Evolutionary conservation across 2,329 filamentous ascomycete species (phyloP).

Genomic region (Clonostachys sp.): DNA sequence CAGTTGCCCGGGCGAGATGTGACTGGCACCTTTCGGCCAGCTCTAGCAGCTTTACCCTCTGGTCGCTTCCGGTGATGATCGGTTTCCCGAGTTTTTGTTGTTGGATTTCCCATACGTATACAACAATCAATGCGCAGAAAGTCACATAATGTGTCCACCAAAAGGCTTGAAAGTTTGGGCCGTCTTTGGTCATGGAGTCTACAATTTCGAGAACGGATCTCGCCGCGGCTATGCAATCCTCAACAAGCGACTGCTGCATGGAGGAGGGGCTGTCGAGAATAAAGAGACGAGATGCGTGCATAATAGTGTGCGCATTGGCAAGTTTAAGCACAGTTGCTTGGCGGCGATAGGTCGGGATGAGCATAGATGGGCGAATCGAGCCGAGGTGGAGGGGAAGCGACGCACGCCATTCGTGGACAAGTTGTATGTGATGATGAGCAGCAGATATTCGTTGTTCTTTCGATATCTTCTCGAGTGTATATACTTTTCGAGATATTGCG

Average conservation of each 20-base stretch:
- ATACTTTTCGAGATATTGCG: slow-evolving; percentile 29
- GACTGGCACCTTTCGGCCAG: slow-evolving; percentile 24
- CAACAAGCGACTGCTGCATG: slow-evolving; percentile 14
- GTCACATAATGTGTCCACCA: slow-evolving; percentile 51
- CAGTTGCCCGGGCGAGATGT: slow-evolving; percentile 5
- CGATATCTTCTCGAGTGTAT: slow-evolving; percentile 26
- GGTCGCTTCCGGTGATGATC: neutral
- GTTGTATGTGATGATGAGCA: slow-evolving; percentile 27
- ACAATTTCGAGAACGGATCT: slow-evolving; percentile 36
- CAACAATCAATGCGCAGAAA: slow-evolving; percentile 46
- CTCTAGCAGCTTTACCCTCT: slow-evolving; percentile 21
- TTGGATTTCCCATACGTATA: slow-evolving; percentile 50
- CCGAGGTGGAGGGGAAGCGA: slow-evolving; percentile 35
- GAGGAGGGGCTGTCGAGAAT: slow-evolving; percentile 30
- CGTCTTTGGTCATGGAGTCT: slow-evolving; percentile 29
- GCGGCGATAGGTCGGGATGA: slow-evolving; percentile 37
- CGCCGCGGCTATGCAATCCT: slow-evolving; percentile 40
- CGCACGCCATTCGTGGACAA: slow-evolving; percentile 32
- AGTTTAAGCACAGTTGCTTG: slow-evolving; percentile 50
- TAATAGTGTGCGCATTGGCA: slow-evolving; percentile 49
- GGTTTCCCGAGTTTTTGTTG: slow-evolving; percentile 9
- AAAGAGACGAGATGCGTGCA: slow-evolving; percentile 51
- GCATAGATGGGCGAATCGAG: slow-evolving; percentile 33
- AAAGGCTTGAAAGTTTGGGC: slow-evolving; percentile 39
- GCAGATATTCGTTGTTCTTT: slow-evolving; percentile 26